These are phyloP conservation scores for Lentithecium fluviatile DNA, from an alignment of 495 filamentous ascomycete genomes.

Conservation along the genomic window DNA sequence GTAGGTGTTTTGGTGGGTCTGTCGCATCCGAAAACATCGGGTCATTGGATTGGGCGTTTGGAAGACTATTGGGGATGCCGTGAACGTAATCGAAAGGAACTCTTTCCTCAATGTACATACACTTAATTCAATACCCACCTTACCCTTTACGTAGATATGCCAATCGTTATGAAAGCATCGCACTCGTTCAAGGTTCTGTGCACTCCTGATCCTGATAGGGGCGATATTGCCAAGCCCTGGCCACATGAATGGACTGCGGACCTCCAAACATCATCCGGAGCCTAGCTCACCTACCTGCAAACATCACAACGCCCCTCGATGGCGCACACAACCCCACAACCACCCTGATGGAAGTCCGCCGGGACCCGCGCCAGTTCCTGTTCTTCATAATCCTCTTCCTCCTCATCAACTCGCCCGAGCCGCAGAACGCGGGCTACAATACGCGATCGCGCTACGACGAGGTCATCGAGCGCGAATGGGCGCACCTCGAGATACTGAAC, in stretches of 20 bases:
- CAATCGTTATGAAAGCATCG: background rate
- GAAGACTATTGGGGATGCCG: background rate
- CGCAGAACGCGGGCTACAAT: conserved; percentile 46
- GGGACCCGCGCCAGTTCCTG: conserved; percentile 40
- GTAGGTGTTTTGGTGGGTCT: too few species aligned
- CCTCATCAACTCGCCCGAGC: conserved; percentile 41
- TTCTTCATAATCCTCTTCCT: conserved; percentile 44
- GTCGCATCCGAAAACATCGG: background rate
- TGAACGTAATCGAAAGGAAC: background rate
- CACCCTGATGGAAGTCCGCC: conserved; percentile 34
- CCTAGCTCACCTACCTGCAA: background rate
- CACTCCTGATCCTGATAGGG: background rate
- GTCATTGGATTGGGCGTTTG: background rate
- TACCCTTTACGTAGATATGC: background rate
- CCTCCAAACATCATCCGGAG: conserved; percentile 5
- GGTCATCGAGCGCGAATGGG: conserved; percentile 47
- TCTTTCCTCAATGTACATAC: conserved; percentile 15
- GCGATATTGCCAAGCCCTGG: background rate
- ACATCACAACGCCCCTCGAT: conserved; percentile 10
- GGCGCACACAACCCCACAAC: conserved; percentile 8
- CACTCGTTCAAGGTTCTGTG: too few species aligned
- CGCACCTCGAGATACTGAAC: conserved; percentile 65
- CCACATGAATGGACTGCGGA: background rate
- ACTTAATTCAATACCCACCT: conserved; percentile 26
- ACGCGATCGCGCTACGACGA: conserved; percentile 31